Base-by-base conservation (phyloP, 768 basidiomycete species). In the Tulasnella sp. region DNA sequence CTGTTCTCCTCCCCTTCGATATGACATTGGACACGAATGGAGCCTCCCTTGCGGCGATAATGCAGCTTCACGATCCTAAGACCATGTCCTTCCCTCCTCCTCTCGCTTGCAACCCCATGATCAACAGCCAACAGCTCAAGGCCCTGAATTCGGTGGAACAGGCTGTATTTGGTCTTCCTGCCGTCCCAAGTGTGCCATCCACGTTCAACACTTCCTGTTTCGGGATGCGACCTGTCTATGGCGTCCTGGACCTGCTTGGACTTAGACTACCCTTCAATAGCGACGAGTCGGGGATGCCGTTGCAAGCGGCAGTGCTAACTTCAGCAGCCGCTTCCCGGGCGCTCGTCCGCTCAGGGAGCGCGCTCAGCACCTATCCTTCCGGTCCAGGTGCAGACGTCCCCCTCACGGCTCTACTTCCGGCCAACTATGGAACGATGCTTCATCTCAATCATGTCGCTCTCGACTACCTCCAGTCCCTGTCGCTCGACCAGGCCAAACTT, bases 201-300 rank as follows among this genome's bases (percentile, higher is more conserved):
- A 63, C 67, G 44, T 82, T 83, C 64, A 69, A 80, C 63, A 43
- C 74, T 7, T 67, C 72, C 3, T 86, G 84, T 67, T 84, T 75
- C 68, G 70, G 76, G 8, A 73, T 75, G 64, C 76, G 80, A 27
- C 84, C 82, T 2, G 70, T 82, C n/a, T 85, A 86, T 64, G 83
- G 83, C 17, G 72, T 81, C 24, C 70, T 86, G 53, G 75, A 85
- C 63, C 66, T 83, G 15, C 68, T 84, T 34, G 75, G 71, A n/a
- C 69, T 82, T 24, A 78, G 83, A 15, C 71, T 83, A 26, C 82
- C 84, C 15, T 84, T 81, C 67, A 52, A 70, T 9, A 78, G 82
- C 21, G 47, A 38, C 26, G 21, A 30, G 29, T 26, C 48, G n/a
- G 23, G 48, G 29, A 42, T 42, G 13, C 48, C 47, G 65, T 69